Percentiles rank a stretch among this genome's conserved stretches.
Evolutionary conservation across 1,139 yeast species (phyloP).

Genomic region (Yamadazyma sp.): DNA sequence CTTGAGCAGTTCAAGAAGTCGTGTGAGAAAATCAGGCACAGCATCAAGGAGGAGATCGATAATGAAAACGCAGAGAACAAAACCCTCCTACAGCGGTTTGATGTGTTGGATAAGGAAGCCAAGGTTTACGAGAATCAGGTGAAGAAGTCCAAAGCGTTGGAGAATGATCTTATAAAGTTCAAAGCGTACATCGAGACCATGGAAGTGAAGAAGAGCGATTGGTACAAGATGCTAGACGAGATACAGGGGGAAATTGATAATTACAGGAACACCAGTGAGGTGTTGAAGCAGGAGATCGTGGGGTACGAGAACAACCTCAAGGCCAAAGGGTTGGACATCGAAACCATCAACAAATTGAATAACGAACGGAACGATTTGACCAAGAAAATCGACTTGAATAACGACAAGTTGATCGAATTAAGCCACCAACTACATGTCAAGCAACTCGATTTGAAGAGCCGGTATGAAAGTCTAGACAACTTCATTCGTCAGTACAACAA

Average conservation of each 20-base stretch:
- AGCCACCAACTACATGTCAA: conserved; percentile 42
- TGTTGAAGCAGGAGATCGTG: conserved; percentile 45
- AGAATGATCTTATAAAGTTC: conserved; percentile 70
- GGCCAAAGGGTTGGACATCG: conserved; percentile 58
- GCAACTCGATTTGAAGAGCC: conserved; percentile 47
- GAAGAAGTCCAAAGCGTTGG: conserved; percentile 62
- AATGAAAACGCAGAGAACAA: conserved; percentile 26
- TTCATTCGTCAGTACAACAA: conserved; percentile 57
- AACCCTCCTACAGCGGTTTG: conserved; percentile 38
- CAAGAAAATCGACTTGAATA: conserved; percentile 53
- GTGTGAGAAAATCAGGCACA: conserved; percentile 42
- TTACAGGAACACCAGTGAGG: conserved; percentile 44
- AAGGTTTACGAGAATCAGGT: conserved; percentile 45
- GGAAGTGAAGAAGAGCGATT: conserved; percentile 61
- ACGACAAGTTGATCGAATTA: conserved; percentile 38
- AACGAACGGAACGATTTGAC: conserved; percentile 60
- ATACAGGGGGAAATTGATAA: conserved; percentile 54
- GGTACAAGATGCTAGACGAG: conserved; percentile 59
- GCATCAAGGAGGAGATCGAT: conserved; percentile 32
- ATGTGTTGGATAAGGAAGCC: conserved; percentile 24
- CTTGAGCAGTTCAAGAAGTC: conserved; percentile 58
- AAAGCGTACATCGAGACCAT: conserved; percentile 68
- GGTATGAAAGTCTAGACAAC: conserved; percentile 51
- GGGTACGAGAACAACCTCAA: conserved; percentile 49
- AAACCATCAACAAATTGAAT: conserved; percentile 62